Evolutionary conservation across 192 early-diverging fungal genomes (phyloP), one percentile per base, ranked within the genome.

Genomic region (Umbelopsis sp.): DNA sequence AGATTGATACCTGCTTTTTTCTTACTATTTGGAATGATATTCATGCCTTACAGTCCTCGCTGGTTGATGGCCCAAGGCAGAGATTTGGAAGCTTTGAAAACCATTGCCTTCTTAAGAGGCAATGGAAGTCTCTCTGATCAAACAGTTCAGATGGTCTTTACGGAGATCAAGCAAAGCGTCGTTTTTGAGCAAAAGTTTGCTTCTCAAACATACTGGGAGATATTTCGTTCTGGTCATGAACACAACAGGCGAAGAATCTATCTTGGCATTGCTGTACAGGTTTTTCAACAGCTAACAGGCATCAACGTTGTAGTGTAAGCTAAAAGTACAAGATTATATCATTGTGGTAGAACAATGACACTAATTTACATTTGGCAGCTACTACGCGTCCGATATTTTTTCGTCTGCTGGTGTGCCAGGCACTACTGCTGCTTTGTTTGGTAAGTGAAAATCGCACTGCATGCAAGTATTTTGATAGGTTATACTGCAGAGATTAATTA

Each of bases 41-140:
- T 93, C 69, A 90, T 96, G 81, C 95, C 94, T 23, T 87, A 87
- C 67, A 91, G 90, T 23, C 90, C 91, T 12, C 90, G 91, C 67
- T 92, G 89, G 88, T 80, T 91, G 47, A 73, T 92, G 51, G 78
- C 79, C 49, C 75, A 85, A 58, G 82, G 83, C 66, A 76, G 75
- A 21, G 55, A 71, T 18, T 82, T 84, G 33, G 82, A 91, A 74
- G 91, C 89, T 11, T 80, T 80, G 21, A 35, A 68, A 18, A 82
- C 86, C 2, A 70, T 92, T 22, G 84, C 86, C 15, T 75, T 73
- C 9, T 78, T 90, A 66, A 87, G 92, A 48, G 79, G 87, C 9
- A 72, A 72, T 47, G 86, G 86, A 33, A 76, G 82, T 27, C 22
- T 49, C 0, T 53, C 64, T 21, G 81, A 80, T 25, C 69, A 80